Conservation (phyloP, 202 grass and related monocot genomes). For the Saccharum hybrid region DNA sequence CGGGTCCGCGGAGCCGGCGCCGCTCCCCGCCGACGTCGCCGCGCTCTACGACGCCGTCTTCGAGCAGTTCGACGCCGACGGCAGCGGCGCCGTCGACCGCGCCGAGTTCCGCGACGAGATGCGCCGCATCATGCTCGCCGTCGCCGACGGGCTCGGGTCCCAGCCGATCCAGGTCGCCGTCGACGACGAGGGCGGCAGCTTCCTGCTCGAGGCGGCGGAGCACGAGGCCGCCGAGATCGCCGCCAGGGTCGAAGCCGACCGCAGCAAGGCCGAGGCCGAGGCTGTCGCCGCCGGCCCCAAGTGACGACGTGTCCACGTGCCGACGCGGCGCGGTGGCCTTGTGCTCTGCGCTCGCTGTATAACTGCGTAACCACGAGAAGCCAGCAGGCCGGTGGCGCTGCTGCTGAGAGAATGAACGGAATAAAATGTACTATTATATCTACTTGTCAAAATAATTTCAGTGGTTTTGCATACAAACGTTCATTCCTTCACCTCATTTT, state of each 20-base stretch:
- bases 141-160: slow-evolving; percentile 83
- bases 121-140: slow-evolving; percentile 89
- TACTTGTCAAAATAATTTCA: too few species aligned
- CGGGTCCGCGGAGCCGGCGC: slow-evolving; percentile 46
- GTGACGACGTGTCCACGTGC: too few species aligned
- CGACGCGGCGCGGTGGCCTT: too few species aligned
- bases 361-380: too few species aligned
- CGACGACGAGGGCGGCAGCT: slow-evolving; percentile 66
- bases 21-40: slow-evolving; percentile 67
- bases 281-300: too few species aligned
- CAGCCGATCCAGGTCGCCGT: slow-evolving; percentile 83
- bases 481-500: too few species aligned
- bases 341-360: too few species aligned
- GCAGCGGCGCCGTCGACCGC: slow-evolving; percentile 80
- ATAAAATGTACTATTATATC: too few species aligned
- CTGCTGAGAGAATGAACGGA: too few species aligned
- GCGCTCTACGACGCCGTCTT: slow-evolving; percentile 90
- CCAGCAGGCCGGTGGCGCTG: too few species aligned
- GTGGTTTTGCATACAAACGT: too few species aligned
- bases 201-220: slow-evolving; percentile 77
- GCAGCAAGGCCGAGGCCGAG: neutral
- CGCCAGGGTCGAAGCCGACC: slow-evolving; percentile 28
- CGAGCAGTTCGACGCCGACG: slow-evolving; percentile 91
- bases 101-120: slow-evolving; percentile 88
- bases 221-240: slow-evolving; percentile 73